A percentile compares a stretch with the other conserved stretches of the same genome.
These are phyloP conservation scores for Ceratocystis smalleyi DNA, from an alignment of 2,329 filamentous ascomycete species.

Conservation along the genomic window DNA sequence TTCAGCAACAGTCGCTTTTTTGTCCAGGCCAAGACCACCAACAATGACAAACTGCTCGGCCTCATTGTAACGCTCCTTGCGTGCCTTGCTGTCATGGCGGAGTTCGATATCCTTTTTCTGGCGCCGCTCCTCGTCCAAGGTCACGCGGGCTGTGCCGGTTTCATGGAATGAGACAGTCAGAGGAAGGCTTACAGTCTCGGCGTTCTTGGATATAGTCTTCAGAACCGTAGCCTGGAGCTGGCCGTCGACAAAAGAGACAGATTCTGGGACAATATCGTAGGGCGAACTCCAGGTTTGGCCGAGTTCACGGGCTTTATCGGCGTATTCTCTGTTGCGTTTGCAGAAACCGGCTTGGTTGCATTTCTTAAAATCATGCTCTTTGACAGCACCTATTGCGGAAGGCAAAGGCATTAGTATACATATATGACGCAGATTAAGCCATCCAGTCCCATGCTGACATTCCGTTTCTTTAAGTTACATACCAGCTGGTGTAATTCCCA, in stretches of 20 bases:
- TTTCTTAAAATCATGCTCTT: slow-evolving; percentile 94
- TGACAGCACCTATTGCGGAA: slow-evolving; percentile 52
- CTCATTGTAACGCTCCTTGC: slow-evolving; percentile 92
- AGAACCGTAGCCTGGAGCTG: slow-evolving; percentile 65
- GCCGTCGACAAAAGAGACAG: slow-evolving; percentile 62
- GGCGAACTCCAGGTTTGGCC: slow-evolving; percentile 61
- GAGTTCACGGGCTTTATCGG: slow-evolving; percentile 54
- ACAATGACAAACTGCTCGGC: slow-evolving; percentile 74
- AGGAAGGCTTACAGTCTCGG: slow-evolving; percentile 61
- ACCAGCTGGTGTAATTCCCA: slow-evolving; percentile 14
- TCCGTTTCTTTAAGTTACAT: not conserved
- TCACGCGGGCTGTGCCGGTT: slow-evolving; percentile 74
- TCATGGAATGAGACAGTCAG: slow-evolving; percentile 78
- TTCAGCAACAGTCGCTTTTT: slow-evolving; percentile 50
- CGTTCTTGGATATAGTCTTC: slow-evolving; percentile 51
- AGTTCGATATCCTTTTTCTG: slow-evolving; percentile 79
- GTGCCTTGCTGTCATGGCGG: slow-evolving; percentile 63
- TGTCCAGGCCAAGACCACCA: slow-evolving; percentile 60
- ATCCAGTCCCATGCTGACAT: not conserved
- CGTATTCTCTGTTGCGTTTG: slow-evolving; percentile 80
- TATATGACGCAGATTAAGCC: not conserved
- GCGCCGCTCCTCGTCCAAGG: slow-evolving; percentile 80
- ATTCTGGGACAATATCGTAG: slow-evolving; percentile 58
- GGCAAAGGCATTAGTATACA: not conserved
- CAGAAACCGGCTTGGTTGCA: slow-evolving; percentile 95